Conservation (phyloP, 768 basidiomycete genomes). For the Boletus rubescentipes region DNA sequence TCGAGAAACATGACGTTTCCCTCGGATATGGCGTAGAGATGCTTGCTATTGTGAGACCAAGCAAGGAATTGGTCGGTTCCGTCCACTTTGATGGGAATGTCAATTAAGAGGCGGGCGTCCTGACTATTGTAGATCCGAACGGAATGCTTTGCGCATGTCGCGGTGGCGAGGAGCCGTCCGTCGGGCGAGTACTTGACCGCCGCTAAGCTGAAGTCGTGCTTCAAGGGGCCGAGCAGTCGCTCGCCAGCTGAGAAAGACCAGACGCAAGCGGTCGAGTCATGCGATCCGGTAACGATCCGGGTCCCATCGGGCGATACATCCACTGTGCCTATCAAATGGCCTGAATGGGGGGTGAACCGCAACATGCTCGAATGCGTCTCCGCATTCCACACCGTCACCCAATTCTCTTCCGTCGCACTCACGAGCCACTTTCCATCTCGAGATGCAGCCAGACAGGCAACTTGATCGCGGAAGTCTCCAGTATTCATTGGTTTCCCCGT, state of each 20-base stretch:
- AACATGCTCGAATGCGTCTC: not conserved
- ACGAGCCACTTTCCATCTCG: conserved; percentile 11
- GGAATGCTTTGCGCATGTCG: not conserved
- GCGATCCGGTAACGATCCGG: conserved; percentile 7
- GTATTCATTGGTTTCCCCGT: not conserved
- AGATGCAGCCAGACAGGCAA: not conserved
- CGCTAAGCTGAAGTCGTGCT: not conserved
- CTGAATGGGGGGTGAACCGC: conserved; percentile 2
- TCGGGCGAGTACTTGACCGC: conserved; percentile 13
- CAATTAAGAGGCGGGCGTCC: not conserved
- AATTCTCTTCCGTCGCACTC: not conserved
- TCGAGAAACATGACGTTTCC: conserved; percentile 4
- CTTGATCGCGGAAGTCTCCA: not conserved
- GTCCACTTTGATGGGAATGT: not conserved
- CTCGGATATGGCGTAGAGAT: conserved; percentile 6
- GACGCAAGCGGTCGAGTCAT: conserved; percentile 3
- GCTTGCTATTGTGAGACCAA: conserved; percentile 2
- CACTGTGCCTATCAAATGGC: not conserved
- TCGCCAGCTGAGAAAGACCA: conserved; percentile 2
- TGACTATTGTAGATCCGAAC: conserved; percentile 6
- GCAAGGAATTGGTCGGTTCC: conserved; percentile 4
- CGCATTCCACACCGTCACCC: conserved; percentile 2
- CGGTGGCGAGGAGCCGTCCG: conserved; percentile 9
- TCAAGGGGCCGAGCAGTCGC: not conserved
- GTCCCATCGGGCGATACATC: conserved; percentile 17